Base-by-base conservation (phyloP, 768 basidiomycete species). In the Paxillus involutus region DNA sequence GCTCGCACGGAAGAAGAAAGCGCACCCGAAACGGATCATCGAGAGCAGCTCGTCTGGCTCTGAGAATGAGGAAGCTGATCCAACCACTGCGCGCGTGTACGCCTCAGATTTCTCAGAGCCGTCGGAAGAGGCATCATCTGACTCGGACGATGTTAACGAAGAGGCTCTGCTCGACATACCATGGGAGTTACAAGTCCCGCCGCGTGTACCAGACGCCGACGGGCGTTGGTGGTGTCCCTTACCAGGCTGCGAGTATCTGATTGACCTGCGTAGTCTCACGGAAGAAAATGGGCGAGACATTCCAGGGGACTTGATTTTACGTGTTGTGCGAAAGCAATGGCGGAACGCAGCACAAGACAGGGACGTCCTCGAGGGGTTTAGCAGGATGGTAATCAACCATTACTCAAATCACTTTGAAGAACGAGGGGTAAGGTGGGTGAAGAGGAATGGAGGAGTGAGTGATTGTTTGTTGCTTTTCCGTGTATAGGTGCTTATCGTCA, bases 71-170 rank as follows among this genome's bases (percentile, higher is more conserved):
- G 53, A 16, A 21, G 58, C 44, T 12, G 36, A 37, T 21, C 50
- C 37, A n/a, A 49, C 45, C 13, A 49, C 46, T 61, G 44, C 71
- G 63, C 50, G 61, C 63, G 61, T 39, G 11, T 85, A 85, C 57
- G 82, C 80, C 61, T 74, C 80, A 0, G 84, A 86, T 60, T 86
- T 85, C 62, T 80, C 80, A 11, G 77, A 78, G n/a, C 61, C 66
- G 7, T 82, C 82, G 4, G 77, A 79, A 19, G 70, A 68, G 12
- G 71, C 76, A 6, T 73, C 68, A n/a, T 67, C 77, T 2, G 76
- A 77, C 41, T 72, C 76, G 44, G 67, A 68, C 39, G 47, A 63
- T 11, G 50, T 55, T 37, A 52, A 51, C 17, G 71, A 69, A 21
- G 50, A 44, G 51, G 67, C 59, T 58, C 58, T 44, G 51, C 55